These are phyloP conservation scores for Orbilia oligospora DNA, from an alignment of 2,329 filamentous ascomycete species.

Conservation along the genomic window DNA sequence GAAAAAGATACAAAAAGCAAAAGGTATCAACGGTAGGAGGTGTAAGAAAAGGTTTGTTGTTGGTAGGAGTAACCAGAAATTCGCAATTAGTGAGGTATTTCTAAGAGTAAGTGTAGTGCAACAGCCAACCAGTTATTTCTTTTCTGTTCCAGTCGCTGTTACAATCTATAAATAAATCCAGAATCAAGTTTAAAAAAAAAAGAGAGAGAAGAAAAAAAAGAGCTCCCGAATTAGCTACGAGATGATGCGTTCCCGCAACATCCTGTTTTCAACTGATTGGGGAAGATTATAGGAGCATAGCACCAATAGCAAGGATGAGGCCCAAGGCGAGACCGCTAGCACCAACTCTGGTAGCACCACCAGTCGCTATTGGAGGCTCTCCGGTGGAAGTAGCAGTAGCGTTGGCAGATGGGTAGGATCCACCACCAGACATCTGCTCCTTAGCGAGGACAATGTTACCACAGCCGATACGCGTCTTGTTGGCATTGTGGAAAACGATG, in stretches of 20 bases:
- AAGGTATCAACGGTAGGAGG: conserved; percentile 2
- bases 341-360: conserved; percentile 23
- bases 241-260: background rate
- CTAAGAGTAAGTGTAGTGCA: conserved; percentile 6
- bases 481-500: conserved; percentile 74
- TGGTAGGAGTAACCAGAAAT: background rate
- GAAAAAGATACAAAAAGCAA: background rate
- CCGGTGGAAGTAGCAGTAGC: conserved; percentile 5
- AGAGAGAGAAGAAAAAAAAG: background rate
- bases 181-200: conserved; percentile 1
- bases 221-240: conserved; percentile 8
- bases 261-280: background rate
- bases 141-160: conserved; percentile 6
- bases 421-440: background rate
- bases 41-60: background rate
- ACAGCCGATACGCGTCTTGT: conserved; percentile 74
- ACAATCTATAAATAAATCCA: background rate
- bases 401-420: conserved; percentile 11
- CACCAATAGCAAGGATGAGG: conserved; percentile 20
- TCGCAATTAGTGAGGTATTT: conserved; percentile 20
- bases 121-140: conserved; percentile 16
- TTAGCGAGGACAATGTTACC: conserved; percentile 72
- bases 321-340: conserved; percentile 35
- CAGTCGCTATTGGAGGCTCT: conserved; percentile 27
- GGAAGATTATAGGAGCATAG: conserved; percentile 42